Evolutionary conservation across 2,329 filamentous ascomycete species (phyloP).

Genomic region (Neonectria ditissima): DNA sequence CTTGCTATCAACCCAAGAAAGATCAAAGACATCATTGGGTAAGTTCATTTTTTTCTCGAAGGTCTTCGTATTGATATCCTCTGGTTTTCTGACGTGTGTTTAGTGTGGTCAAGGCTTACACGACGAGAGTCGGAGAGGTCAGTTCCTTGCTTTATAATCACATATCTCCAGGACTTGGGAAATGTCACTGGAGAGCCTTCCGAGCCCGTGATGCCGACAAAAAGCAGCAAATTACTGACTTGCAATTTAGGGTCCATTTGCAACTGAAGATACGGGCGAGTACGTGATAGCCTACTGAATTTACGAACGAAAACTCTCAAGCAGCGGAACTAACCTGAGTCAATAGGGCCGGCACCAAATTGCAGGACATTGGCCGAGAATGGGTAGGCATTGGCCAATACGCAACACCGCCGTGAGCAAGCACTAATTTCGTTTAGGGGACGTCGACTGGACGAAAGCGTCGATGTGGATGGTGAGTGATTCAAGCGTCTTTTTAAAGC

Average conservation of each 20-base stretch:
- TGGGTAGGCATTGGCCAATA: not conserved
- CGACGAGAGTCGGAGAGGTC: not conserved
- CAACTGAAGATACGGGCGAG: constrained; percentile 11
- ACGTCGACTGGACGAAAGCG: not conserved
- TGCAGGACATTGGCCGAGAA: constrained; percentile 6
- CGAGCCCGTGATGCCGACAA: not conserved
- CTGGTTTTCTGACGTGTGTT: not conserved
- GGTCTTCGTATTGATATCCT: no score
- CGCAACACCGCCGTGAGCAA: not conserved
- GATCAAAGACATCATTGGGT: constrained; percentile 16
- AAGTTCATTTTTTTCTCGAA: not conserved
- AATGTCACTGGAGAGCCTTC: not conserved
- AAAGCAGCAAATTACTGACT: not conserved
- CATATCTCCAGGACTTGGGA: not conserved
- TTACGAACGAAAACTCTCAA: not conserved
- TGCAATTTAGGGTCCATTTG: not conserved
- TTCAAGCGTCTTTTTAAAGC: not conserved
- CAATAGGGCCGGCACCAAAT: not conserved
- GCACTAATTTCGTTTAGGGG: not conserved
- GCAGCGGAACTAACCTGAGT: not conserved
- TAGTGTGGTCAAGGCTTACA: not conserved
- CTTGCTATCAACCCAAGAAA: constrained; percentile 16
- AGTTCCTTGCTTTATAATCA: not conserved
- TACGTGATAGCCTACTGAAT: not conserved
- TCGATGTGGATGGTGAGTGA: constrained; percentile 14